A percentile compares a stretch with the other conserved stretches of the same genome.
These are phyloP conservation scores for Cadophora gregata DNA, from an alignment of 2,329 filamentous ascomycete species.

Conservation along the genomic window DNA sequence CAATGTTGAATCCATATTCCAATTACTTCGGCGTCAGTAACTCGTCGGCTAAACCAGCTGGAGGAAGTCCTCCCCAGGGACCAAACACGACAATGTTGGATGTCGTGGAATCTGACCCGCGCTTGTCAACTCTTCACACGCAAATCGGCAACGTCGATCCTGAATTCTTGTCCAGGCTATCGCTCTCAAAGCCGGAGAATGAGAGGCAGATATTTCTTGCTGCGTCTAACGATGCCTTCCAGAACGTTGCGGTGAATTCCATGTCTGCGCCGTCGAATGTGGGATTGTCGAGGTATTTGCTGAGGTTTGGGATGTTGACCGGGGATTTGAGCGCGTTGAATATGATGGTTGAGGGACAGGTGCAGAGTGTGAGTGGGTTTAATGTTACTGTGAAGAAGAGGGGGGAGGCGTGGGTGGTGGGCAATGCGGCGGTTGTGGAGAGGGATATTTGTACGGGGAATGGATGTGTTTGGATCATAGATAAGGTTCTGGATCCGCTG, in stretches of 20 bases:
- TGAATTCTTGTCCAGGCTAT: neutral
- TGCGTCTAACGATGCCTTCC: neutral
- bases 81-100: neutral
- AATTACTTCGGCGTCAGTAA: neutral
- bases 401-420: neutral
- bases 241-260: neutral
- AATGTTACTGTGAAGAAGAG: constrained; percentile 2
- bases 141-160: neutral
- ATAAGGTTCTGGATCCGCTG: neutral
- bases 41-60: neutral
- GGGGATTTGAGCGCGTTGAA: neutral
- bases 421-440: neutral
- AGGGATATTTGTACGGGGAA: constrained; percentile 1
- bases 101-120: neutral
- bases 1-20: neutral
- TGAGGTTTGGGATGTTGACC: neutral
- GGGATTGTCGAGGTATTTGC: neutral
- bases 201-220: neutral
- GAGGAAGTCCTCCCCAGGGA: neutral
- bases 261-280: neutral
- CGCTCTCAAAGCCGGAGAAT: neutral
- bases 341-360: neutral
- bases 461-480: constrained; percentile 9
- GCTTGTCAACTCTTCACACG: neutral
- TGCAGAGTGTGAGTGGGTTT: neutral